Conservation (phyloP, 768 basidiomycete species). For the Sporobolomyces roseus region DNA sequence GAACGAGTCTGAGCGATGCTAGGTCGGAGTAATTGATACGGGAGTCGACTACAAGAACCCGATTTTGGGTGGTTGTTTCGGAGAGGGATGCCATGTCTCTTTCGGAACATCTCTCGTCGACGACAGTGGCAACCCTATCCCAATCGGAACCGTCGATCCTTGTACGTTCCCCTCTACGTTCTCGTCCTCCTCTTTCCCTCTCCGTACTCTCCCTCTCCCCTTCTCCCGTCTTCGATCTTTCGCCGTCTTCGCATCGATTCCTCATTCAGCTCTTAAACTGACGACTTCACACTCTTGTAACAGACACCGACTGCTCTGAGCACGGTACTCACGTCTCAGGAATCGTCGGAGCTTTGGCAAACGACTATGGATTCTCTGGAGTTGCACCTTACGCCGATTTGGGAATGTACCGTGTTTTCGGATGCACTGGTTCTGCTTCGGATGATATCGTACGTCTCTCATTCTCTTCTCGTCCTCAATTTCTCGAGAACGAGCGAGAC, state of each 20-base stretch:
- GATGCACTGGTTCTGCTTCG: conserved; percentile 55
- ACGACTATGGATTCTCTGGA: conserved; percentile 56
- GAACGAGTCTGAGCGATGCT: too few species aligned
- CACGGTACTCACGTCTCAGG: conserved; percentile 25
- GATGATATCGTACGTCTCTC: conserved; percentile 45
- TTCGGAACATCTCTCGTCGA: conserved; percentile 50
- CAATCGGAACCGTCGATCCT: conserved; percentile 53
- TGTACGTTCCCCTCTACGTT: too few species aligned
- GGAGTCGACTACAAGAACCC: conserved; percentile 49
- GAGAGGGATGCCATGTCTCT: conserved; percentile 48
- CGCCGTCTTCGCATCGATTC: too few species aligned
- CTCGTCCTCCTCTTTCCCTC: too few species aligned
- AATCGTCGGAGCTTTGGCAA: conserved; percentile 20
- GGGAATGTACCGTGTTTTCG: conserved; percentile 55
- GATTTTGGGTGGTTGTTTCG: conserved; percentile 50
- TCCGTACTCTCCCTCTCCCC: not conserved
- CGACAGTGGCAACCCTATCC: conserved; percentile 49
- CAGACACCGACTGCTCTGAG: conserved; percentile 11
- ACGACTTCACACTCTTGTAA: not conserved
- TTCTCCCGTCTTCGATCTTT: too few species aligned
- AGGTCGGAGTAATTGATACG: conserved; percentile 60
- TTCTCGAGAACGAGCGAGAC: not conserved
- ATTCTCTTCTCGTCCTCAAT: not conserved
- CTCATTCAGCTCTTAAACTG: too few species aligned
- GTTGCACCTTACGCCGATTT: conserved; percentile 63